These are phyloP conservation scores for Cladosporium halotolerans DNA, from an alignment of 2,329 filamentous ascomycete genomes.

Conservation along the genomic window DNA sequence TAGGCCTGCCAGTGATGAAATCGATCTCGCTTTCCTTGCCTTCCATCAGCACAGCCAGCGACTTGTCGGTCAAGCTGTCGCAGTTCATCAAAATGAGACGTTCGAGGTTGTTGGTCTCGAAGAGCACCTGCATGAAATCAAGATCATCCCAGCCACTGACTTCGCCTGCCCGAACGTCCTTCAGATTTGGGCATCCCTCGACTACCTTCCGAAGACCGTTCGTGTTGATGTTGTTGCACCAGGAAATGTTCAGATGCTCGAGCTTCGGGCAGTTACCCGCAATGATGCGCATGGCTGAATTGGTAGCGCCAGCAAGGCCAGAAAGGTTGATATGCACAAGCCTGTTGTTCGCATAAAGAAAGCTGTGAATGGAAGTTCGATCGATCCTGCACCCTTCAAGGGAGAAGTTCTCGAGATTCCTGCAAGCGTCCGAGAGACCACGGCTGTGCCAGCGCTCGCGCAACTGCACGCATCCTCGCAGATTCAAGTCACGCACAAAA, in stretches of 20 bases:
- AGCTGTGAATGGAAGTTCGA: slow-evolving; percentile 68
- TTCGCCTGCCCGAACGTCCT: slow-evolving; percentile 76
- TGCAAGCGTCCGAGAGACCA: slow-evolving; percentile 74
- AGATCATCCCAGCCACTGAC: slow-evolving; percentile 71
- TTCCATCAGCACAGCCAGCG: slow-evolving; percentile 67
- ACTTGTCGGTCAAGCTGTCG: slow-evolving; percentile 67
- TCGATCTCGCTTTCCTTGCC: slow-evolving; percentile 74
- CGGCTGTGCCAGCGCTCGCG: slow-evolving; percentile 72
- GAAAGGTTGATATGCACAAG: slow-evolving; percentile 83
- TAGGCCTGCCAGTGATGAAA: slow-evolving; percentile 66
- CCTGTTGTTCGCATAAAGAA: slow-evolving; percentile 68
- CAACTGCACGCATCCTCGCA: slow-evolving; percentile 85
- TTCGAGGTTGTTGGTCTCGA: slow-evolving; percentile 73
- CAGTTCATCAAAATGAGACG: slow-evolving; percentile 77
- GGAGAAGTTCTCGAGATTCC: slow-evolving; percentile 79
- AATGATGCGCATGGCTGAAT: slow-evolving; percentile 80
- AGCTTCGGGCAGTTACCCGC: slow-evolving; percentile 72
- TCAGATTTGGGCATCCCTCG: slow-evolving; percentile 64
- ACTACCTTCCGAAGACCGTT: slow-evolving; percentile 68
- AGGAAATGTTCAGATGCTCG: slow-evolving; percentile 83
- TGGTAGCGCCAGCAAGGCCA: slow-evolving; percentile 71
- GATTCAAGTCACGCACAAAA: slow-evolving; percentile 84
- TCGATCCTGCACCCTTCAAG: slow-evolving; percentile 87
- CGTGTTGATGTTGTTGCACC: slow-evolving; percentile 82
- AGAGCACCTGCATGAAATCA: slow-evolving; percentile 67